Base-by-base conservation (phyloP, 2,329 filamentous ascomycete species). In the Cordyceps cateniannulata region DNA sequence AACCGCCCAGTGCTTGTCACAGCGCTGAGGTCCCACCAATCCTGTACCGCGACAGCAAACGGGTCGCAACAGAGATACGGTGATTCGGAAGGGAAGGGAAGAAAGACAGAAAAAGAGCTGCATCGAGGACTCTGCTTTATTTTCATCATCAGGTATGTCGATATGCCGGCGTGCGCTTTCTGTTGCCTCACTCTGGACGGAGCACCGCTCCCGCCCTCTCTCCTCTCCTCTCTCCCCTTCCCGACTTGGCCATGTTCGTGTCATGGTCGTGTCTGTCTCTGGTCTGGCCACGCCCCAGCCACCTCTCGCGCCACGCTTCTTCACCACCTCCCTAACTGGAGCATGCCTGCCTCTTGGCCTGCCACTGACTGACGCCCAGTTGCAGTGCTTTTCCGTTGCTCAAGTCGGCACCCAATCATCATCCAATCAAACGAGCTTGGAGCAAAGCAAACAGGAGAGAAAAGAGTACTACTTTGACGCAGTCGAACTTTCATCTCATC, bases 211-310 rank as follows among this genome's bases (percentile, higher is more conserved):
- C 40, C 40, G n/a, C n/a, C 5, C n/a, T 22, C 12, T 25, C 14
- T 20, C 20, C 44, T n/a, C 40, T 50, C 18, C 48, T 50, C 7
- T 29, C 54, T 47, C 18, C 45, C 45, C 25, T 20, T 50, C 29
- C 45, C 32, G 16, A 49, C 42, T 49, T 40, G 44, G 55, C 35
- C 24, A 20, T 58, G 55, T 50, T 58, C 56, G 48, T 59, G 48
- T 59, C 56, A 51, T 59, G 48, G 56, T 51, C 48, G 47, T 44
- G 56, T 32, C 47, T 38, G 52, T 20, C 55, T 54, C 24, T 8
- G 22, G 27, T 20, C 16, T 42, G 38, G 38, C 48, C 24, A 44
- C 47, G 12, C 18, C 55, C 56, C 47, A 59, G 56, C 56, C 56
- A 59, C 48, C 47, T 58, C 49, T 49, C 24, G 42, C 44, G 54